These are phyloP conservation scores for Stagonosporopsis rhizophila DNA, from an alignment of 2,329 filamentous ascomycete genomes.

Conservation along the genomic window DNA sequence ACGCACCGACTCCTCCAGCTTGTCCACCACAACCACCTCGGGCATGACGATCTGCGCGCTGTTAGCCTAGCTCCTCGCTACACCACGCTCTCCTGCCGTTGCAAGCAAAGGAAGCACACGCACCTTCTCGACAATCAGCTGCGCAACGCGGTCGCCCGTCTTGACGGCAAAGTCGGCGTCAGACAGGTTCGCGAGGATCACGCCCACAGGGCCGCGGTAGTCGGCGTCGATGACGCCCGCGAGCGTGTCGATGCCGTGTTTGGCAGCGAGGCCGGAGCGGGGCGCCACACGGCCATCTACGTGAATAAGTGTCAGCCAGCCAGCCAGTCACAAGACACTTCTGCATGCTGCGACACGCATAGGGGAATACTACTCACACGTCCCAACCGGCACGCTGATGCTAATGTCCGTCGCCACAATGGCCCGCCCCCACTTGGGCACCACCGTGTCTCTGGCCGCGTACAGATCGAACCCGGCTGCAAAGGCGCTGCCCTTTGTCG, in stretches of 20 bases:
- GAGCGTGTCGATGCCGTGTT: constrained; percentile 95
- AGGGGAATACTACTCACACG: too few relatives aligned
- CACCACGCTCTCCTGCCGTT: too few relatives aligned
- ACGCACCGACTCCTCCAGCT: constrained; percentile 87
- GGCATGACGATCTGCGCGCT: constrained; percentile 78
- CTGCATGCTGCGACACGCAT: too few relatives aligned
- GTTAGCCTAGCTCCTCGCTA: constrained; percentile 11
- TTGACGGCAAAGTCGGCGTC: constrained; percentile 82
- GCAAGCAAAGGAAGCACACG: constrained; percentile 16
- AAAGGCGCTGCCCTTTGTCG: constrained; percentile 86
- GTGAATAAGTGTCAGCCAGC: not conserved
- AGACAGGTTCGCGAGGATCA: constrained; percentile 91
- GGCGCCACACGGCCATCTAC: constrained; percentile 88
- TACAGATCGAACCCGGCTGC: constrained; percentile 96
- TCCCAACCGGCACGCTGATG: constrained; percentile 88
- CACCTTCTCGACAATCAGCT: constrained; percentile 87
- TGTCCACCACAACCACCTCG: constrained; percentile 85
- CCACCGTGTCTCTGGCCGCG: constrained; percentile 72
- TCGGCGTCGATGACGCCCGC: constrained; percentile 98
- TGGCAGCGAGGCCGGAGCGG: constrained; percentile 86
- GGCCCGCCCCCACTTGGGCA: constrained; percentile 83
- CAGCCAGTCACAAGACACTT: too few relatives aligned
- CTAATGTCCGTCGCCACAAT: constrained; percentile 90
- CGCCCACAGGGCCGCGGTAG: constrained; percentile 92
- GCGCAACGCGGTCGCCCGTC: constrained; percentile 88